These are phyloP conservation scores for Apium graveolens DNA, from an alignment of 129 eudicot genomes.

Conservation along the genomic window DNA sequence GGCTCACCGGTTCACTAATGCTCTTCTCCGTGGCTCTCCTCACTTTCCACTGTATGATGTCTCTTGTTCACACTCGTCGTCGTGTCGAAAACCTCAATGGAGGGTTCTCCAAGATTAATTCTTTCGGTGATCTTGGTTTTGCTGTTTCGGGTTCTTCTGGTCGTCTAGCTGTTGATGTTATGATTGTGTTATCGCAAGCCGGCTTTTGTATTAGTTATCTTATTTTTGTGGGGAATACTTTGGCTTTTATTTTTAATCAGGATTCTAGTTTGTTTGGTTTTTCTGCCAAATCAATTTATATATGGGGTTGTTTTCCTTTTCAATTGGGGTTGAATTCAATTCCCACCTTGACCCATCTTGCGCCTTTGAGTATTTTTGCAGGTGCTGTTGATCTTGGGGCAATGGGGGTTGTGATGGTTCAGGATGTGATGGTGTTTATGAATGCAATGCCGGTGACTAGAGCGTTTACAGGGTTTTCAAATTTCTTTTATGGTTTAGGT, in stretches of 20 bases:
- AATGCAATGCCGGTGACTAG: slow-evolving; percentile 35
- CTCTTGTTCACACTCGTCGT: slow-evolving; percentile 51
- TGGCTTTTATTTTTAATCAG: slow-evolving; percentile 45
- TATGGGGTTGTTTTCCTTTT: slow-evolving; percentile 81
- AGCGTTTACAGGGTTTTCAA: slow-evolving; percentile 53
- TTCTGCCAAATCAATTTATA: slow-evolving; percentile 41
- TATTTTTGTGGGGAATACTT: slow-evolving; percentile 63
- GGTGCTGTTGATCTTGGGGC: slow-evolving; percentile 77
- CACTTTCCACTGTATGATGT: slow-evolving; percentile 66
- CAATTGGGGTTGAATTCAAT: slow-evolving; percentile 76
- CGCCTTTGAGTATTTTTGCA: slow-evolving; percentile 87
- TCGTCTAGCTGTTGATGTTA: slow-evolving; percentile 59
- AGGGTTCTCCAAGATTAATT: slow-evolving; percentile 42
- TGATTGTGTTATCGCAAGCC: slow-evolving; percentile 84
- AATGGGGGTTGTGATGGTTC: slow-evolving; percentile 83
- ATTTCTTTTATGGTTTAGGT: slow-evolving; percentile 70
- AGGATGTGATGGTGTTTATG: slow-evolving; percentile 45
- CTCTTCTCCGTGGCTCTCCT: slow-evolving; percentile 47
- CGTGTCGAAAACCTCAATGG: slow-evolving; percentile 32
- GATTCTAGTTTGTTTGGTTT: slow-evolving; percentile 32
- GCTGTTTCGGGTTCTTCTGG: slow-evolving; percentile 72
- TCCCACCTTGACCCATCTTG: slow-evolving; percentile 76
- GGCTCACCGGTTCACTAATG: slow-evolving; percentile 44
- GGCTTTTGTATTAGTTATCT: slow-evolving; percentile 89
- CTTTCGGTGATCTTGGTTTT: slow-evolving; percentile 86